These are phyloP conservation scores for Dendrothele bispora DNA, from an alignment of 768 basidiomycete genomes.

Conservation along the genomic window DNA sequence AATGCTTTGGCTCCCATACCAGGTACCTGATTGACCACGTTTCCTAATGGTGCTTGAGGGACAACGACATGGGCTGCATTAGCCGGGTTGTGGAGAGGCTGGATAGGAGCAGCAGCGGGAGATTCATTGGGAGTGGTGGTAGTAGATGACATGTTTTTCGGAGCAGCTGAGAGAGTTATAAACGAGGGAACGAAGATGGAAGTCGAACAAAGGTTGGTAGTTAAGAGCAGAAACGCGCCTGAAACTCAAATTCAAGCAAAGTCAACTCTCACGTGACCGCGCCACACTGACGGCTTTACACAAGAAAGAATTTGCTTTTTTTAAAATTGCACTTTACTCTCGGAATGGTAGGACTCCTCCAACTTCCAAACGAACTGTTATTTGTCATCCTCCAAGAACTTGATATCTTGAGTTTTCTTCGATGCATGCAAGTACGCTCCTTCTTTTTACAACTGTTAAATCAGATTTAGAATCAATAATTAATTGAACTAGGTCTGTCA, in stretches of 20 bases:
- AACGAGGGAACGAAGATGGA: conserved; percentile 3
- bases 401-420: conserved; percentile 26
- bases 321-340: background rate
- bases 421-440: conserved; percentile 24
- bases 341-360: background rate
- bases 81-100: conserved; percentile 84
- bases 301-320: background rate
- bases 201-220: conserved; percentile 1
- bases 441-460: background rate
- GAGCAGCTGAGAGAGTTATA: background rate
- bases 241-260: background rate
- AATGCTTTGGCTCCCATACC: conserved; percentile 91
- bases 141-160: conserved; percentile 48
- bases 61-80: conserved; percentile 77
- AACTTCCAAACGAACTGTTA: conserved; percentile 30
- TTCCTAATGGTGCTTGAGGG: conserved; percentile 80
- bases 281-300: no score
- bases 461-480: background rate
- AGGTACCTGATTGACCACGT: conserved; percentile 54
- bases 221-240: no score
- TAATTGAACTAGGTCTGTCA: conserved; percentile 24
- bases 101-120: conserved; percentile 59
- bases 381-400: conserved; percentile 22
- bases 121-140: conserved; percentile 66
- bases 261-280: background rate